These are phyloP conservation scores for Pleurotus citrinopileatus DNA, from an alignment of 768 basidiomycete species.

Conservation along the genomic window DNA sequence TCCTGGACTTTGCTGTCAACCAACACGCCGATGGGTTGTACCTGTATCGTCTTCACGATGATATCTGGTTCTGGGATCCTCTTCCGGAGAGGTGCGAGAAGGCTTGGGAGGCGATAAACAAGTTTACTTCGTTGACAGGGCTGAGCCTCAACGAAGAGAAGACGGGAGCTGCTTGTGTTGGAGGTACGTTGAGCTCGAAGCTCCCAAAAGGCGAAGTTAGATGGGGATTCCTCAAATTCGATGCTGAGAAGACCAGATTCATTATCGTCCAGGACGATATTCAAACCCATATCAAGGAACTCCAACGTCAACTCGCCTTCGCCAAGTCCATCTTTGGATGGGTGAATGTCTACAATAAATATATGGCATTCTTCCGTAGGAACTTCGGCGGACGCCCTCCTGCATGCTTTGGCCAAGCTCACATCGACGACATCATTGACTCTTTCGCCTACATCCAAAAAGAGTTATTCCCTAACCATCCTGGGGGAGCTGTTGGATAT, in stretches of 20 bases:
- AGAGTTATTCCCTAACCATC: slow-evolving; percentile 25
- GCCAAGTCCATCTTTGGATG: slow-evolving; percentile 37
- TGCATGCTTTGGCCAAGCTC: slow-evolving; percentile 27
- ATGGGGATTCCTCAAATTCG: slow-evolving; percentile 40
- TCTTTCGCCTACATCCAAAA: slow-evolving; percentile 31
- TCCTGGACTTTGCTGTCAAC: slow-evolving; percentile 48
- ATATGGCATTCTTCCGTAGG: slow-evolving; percentile 33
- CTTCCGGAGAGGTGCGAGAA: slow-evolving; percentile 27
- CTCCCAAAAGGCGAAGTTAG: slow-evolving; percentile 33
- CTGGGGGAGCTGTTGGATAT: slow-evolving; percentile 20
- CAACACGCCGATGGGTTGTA: slow-evolving; percentile 37
- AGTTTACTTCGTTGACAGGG: slow-evolving; percentile 37
- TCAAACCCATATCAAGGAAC: slow-evolving; percentile 32
- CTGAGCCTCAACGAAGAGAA: slow-evolving; percentile 39
- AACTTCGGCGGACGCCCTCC: slow-evolving; percentile 35
- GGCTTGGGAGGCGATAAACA: slow-evolving; percentile 40
- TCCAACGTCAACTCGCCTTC: slow-evolving; percentile 31
- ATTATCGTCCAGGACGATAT: slow-evolving; percentile 34
- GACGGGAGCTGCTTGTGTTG: slow-evolving; percentile 38
- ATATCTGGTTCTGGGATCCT: slow-evolving; percentile 42
- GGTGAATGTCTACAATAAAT: slow-evolving; percentile 37
- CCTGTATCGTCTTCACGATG: slow-evolving; percentile 44
- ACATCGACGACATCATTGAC: slow-evolving; percentile 27
- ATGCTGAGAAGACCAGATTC: slow-evolving; percentile 26
- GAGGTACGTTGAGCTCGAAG: slow-evolving; percentile 11